A percentile compares a stretch with the other conserved stretches of the same genome.
Evolutionary conservation across 805 yeast species (phyloP).

Genomic region (Metschnikowia continentalis): DNA sequence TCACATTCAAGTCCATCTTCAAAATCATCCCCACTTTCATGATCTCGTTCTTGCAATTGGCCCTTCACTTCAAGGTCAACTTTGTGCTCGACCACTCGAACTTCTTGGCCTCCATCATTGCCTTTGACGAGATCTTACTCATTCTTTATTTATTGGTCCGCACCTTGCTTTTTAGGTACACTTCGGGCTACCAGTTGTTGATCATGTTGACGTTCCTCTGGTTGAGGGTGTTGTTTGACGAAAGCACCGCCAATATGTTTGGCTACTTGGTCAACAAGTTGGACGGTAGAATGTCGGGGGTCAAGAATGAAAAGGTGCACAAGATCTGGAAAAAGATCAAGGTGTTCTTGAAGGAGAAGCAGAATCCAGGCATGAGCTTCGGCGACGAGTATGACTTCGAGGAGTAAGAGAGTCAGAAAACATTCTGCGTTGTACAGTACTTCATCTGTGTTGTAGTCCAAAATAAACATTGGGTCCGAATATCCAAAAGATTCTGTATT

Average conservation of each 20-base stretch:
- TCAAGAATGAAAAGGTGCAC: constrained; percentile 43
- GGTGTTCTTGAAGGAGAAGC: constrained; percentile 27
- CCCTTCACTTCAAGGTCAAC: constrained; percentile 36
- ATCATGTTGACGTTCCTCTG: constrained; percentile 59
- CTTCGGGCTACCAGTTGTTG: constrained; percentile 65
- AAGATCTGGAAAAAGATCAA: constrained; percentile 35
- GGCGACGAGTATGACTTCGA: constrained; percentile 3
- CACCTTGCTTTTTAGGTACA: constrained; percentile 58
- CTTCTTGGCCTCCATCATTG: constrained; percentile 44
- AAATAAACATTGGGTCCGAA: no score
- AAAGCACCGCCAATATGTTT: constrained; percentile 43
- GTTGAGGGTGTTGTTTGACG: constrained; percentile 60
- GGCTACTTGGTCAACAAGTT: constrained; percentile 37
- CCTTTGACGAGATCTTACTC: constrained; percentile 58
- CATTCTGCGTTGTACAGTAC: no score
- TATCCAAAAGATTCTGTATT: constrained; percentile 6
- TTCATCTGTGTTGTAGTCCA: no score
- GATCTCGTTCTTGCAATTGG: constrained; percentile 56
- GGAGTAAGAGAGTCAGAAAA: background rate
- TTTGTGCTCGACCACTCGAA: constrained; percentile 37
- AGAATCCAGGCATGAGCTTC: constrained; percentile 9
- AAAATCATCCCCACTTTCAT: constrained; percentile 59
- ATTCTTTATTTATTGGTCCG: constrained; percentile 52
- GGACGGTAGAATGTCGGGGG: constrained; percentile 38
- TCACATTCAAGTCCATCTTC: constrained; percentile 61